phyloP scores from a whole-genome alignment of 2,329 filamentous ascomycete genomes.

The Metarhizium sp. region DNA sequence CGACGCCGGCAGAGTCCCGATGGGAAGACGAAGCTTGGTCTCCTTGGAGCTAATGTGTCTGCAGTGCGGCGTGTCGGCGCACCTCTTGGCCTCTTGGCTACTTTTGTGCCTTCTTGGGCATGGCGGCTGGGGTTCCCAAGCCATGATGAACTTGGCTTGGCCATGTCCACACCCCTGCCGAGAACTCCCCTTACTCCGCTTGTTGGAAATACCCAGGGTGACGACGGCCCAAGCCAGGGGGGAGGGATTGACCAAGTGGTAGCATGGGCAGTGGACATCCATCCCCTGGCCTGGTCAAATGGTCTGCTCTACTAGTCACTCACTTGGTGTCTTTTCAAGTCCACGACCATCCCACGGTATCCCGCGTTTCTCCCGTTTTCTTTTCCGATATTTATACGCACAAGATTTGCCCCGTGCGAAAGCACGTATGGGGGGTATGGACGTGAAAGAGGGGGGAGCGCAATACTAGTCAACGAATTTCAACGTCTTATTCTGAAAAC shows the following conservation, averaged over 20 bases:
- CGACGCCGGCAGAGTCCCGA: constrained; percentile 6
- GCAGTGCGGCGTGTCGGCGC: neutral
- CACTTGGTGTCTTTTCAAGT: too few relatives aligned
- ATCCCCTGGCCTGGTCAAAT: too few relatives aligned
- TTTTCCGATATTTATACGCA: too few relatives aligned
- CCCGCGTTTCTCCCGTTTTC: too few relatives aligned
- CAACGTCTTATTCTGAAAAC: neutral
- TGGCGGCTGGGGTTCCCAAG: neutral
- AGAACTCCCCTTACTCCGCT: neutral
- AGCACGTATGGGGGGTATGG: too few relatives aligned
- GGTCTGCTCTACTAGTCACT: too few relatives aligned
- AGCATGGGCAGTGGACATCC: too few relatives aligned
- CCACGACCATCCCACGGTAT: too few relatives aligned
- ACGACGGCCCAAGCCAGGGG: neutral
- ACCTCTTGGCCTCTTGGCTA: neutral
- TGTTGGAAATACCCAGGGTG: neutral
- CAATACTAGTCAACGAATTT: too few relatives aligned
- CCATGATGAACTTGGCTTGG: neutral
- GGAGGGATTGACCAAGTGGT: neutral
- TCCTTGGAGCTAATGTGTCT: neutral
- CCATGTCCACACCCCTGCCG: neutral
- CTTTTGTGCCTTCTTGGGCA: neutral
- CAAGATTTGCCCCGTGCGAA: too few relatives aligned
- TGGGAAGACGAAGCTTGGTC: neutral
- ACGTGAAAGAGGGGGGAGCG: too few relatives aligned